Conservation (phyloP, 129 eudicot genomes). For the Artemisia tridentata region DNA sequence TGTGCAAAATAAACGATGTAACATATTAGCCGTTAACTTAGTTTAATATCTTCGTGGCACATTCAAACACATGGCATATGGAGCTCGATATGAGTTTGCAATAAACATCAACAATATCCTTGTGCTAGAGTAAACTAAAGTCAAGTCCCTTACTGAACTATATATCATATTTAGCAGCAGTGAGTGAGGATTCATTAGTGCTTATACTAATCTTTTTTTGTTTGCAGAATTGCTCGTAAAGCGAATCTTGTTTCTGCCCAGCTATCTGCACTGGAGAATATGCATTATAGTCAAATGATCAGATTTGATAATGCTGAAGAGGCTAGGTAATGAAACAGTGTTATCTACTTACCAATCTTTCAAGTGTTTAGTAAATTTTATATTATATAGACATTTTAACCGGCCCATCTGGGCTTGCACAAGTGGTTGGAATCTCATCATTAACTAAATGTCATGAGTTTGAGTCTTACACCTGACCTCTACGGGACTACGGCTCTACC, state of each 20-base stretch:
- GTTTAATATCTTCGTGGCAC: not conserved
- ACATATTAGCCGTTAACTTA: not conserved
- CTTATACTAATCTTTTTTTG: conserved; percentile 23
- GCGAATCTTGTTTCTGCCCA: conserved; percentile 62
- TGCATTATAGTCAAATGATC: conserved; percentile 96
- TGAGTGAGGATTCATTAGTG: conserved; percentile 5
- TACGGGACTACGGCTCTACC: no score
- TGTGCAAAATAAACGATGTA: conserved; percentile 7
- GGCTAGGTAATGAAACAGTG: conserved; percentile 63
- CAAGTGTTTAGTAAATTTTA: not conserved
- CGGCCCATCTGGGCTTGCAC: no score
- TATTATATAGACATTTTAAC: not conserved
- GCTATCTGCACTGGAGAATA: conserved; percentile 86
- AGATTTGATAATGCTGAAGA: conserved; percentile 90
- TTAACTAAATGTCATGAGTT: no score
- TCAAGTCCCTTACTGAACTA: no score
- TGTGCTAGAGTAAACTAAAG: no score
- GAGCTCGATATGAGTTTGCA: no score
- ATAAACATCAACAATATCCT: no score
- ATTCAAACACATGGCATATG: no score
- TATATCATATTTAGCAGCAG: no score
- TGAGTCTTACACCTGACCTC: no score
- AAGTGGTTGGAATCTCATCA: no score
- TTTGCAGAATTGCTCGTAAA: conserved; percentile 66
- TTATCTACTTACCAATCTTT: conserved; percentile 8